Evolutionary conservation across 257 asterid species (phyloP), one percentile per base, ranked within the genome.

Genomic region (Thymus mandschuricus): DNA sequence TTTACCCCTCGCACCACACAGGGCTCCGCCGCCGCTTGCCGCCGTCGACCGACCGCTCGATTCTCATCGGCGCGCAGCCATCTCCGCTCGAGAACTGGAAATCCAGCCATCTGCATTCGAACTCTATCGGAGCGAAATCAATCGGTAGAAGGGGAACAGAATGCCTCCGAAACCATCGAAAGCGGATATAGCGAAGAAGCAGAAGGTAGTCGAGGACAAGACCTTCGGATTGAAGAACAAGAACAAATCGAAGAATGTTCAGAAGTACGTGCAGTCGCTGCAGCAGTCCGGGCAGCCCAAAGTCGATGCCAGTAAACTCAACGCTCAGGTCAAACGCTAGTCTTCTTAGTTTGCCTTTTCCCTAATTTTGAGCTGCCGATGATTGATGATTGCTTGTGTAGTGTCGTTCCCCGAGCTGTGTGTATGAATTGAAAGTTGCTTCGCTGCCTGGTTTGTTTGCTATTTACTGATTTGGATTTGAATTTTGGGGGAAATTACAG

Each of bases 201-300:
- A 86, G 86, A 89, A 86, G 78, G 7, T 76, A n/a, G 86, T 81
- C 1, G 94, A 89, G 76, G 95, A 86, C 86, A 89, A 86, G 68
- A 89, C 95, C 0, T 87, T 87, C 74, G 96, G 96, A 60, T 82
- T 87, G 50, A 89, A 87, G 84, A 89, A 89, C 76, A 87, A 89
- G 59, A 89, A 84, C 74, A 89, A 89, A 83, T 83, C 88, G 13
- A 87, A 89, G 70, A 80, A 71, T 80, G 96, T 89, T 8, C 96
- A 89, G 85, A 89, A 89, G 74, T 89, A 89, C 62, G 94, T 89
- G 1, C 91, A 89, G 40, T 76, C 88, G 13, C 75, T 89, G 58
- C 38, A 83, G 75, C 93, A 84, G 60, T 64, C 79, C 66, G 90
- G 66, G 2, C 84, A 77, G 76, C 93, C 90, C 57, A 89, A 80